phyloP scores from a whole-genome alignment of 2,329 filamentous ascomycete species.

The Aaosphaeria pasadenensis region DNA sequence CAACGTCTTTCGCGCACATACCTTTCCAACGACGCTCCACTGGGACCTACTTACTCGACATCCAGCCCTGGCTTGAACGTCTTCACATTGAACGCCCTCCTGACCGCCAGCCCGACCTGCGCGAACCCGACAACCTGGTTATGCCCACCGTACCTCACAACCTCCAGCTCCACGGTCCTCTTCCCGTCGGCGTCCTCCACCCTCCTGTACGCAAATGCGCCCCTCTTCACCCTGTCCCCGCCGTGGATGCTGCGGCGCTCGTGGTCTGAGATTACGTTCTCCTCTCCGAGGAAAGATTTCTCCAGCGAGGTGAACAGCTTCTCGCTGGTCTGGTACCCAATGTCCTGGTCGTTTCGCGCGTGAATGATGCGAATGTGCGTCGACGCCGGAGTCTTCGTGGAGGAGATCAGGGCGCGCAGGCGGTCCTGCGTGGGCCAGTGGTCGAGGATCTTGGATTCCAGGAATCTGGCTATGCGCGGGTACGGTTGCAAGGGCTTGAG shows the following conservation, averaged over 20 bases:
- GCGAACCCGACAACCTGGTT: constrained; percentile 67
- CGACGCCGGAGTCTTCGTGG: constrained; percentile 5
- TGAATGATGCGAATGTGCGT: constrained; percentile 73
- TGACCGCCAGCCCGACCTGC: constrained; percentile 61
- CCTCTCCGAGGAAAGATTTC: constrained; percentile 25
- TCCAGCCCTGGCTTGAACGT: constrained; percentile 21
- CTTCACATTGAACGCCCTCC: constrained; percentile 58
- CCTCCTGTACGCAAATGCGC: constrained; percentile 34
- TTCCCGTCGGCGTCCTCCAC: constrained; percentile 24
- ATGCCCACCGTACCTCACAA: constrained; percentile 52
- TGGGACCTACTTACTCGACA: constrained; percentile 17
- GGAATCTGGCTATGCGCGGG: constrained; percentile 60
- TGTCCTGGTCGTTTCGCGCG: constrained; percentile 76
- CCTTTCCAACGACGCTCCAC: not conserved
- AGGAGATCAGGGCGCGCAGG: constrained; percentile 54
- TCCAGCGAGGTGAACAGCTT: constrained; percentile 26
- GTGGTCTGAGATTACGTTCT: constrained; percentile 18
- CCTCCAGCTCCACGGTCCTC: constrained; percentile 39
- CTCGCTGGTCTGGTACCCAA: constrained; percentile 67
- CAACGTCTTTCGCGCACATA: too few relatives aligned
- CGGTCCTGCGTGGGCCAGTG: constrained; percentile 73
- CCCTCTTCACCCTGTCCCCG: constrained; percentile 27
- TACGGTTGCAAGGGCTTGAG: constrained; percentile 71
- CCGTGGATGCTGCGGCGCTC: constrained; percentile 31
- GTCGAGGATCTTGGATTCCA: constrained; percentile 68